Conservation (phyloP, 2,329 filamentous ascomycete genomes). For the Verticillium klebahnii region DNA sequence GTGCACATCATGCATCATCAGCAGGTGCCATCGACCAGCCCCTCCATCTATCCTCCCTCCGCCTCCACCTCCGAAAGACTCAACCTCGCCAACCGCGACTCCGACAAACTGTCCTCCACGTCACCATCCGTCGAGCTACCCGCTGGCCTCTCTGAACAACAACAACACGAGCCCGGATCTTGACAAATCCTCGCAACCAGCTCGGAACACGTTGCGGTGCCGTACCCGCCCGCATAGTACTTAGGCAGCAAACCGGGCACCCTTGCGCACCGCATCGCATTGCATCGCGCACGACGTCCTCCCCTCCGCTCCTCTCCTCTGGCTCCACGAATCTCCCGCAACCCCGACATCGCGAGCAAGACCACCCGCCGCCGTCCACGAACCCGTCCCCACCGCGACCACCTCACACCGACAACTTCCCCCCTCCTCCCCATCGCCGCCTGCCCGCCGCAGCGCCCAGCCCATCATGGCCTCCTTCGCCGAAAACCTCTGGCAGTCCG, state of each 20-base stretch:
- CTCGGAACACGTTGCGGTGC: background rate
- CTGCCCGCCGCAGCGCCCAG: background rate
- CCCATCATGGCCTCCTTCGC: constrained; percentile 56
- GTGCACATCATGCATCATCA: background rate
- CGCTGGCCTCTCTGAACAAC: background rate
- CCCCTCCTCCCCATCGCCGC: background rate
- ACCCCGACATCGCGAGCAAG: background rate
- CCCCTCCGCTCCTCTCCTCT: background rate
- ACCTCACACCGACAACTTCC: background rate
- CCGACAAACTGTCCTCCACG: constrained; percentile 3
- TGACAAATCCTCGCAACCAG: background rate
- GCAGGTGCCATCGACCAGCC: background rate
- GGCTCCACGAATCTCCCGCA: background rate
- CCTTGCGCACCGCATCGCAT: background rate
- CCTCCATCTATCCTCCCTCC: background rate
- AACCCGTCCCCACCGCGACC: background rate
- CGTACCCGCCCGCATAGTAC: background rate
- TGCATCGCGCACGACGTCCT: background rate
- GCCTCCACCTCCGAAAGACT: background rate
- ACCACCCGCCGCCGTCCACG: background rate
- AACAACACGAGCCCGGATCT: background rate
- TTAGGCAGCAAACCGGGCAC: background rate
- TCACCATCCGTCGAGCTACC: background rate
- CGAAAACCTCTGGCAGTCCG: constrained; percentile 78
- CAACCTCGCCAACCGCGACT: background rate